Evolutionary conservation across 148 eudicot species (phyloP).

Genomic region (Arctostaphylos glauca): DNA sequence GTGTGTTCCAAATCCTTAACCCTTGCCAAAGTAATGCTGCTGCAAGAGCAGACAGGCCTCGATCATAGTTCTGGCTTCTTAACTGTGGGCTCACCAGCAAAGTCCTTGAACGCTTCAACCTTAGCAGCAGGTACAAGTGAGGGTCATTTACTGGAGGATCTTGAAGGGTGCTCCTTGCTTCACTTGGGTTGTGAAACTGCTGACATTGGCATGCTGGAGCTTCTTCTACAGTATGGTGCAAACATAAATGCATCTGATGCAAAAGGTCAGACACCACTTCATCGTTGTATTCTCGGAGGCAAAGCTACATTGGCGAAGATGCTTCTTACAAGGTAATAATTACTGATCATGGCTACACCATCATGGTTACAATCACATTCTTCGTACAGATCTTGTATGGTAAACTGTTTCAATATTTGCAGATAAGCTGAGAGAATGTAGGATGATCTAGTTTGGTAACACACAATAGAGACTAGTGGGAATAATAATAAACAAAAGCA

Average conservation of each 20-base stretch:
- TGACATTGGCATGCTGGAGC: constrained; percentile 95
- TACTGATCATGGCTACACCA: neutral
- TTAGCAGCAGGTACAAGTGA: constrained; percentile 55
- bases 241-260: constrained; percentile 70
- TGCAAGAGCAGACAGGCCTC: constrained; percentile 64
- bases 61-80: constrained; percentile 44
- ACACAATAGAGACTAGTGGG: neutral
- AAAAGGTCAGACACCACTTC: constrained; percentile 75
- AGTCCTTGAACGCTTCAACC: constrained; percentile 40
- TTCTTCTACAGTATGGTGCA: constrained; percentile 93
- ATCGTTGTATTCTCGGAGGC: constrained; percentile 72
- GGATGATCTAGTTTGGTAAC: neutral
- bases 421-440: neutral
- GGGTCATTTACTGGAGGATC: constrained; percentile 41
- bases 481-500: neutral
- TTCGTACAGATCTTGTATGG: neutral
- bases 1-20: constrained; percentile 51
- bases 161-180: constrained; percentile 83
- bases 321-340: constrained; percentile 78
- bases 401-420: neutral
- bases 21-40: constrained; percentile 83
- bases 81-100: constrained; percentile 37
- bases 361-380: constrained; percentile 5
- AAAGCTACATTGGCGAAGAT: constrained; percentile 66
- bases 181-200: constrained; percentile 93